Base-by-base conservation (phyloP, 345 rosid genomes). In the Lumnitzera racemosa region DNA sequence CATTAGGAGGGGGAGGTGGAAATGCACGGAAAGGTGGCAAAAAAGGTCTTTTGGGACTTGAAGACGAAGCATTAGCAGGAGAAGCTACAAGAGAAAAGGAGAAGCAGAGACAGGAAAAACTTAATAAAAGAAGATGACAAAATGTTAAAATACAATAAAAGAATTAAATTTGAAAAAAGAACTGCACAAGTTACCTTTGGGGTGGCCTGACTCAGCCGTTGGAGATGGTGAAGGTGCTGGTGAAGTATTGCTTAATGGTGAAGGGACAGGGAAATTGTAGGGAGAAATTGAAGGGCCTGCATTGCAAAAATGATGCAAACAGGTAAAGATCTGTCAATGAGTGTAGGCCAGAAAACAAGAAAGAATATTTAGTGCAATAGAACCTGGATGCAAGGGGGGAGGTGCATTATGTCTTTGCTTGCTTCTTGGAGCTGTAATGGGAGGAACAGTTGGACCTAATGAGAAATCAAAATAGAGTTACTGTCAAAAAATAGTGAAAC, bases 1-100 rank as follows among this genome's bases (percentile, higher is more conserved):
- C 78, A 78, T 84, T 94, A 55, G 97, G 97, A 65, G 99, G 99
- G 52, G 99, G 98, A 58, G 95, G 97, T 15, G 95, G 98, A 56
- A 92, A 77, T 59, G 88, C 72, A 43, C 54, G 87, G 46, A 87
- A 67, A n/a, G 83, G 89, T 15, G 95, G 95, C 46, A 69, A 56
- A 36, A 66, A 70, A 49, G 88, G 83, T 76, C 66, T 63, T 58
- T 79, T 80, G 64, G 94, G 83, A 74, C 76, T 83, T 71, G 68
- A 78, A 62, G 78, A 63, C 24, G 83, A 70, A 56, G 83, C 51
- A 15, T 73, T 62, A 17, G 76, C 49, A 15, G 81, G 83, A 67
- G 85, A 70, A 69, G 54, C 67, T 76, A 67, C 59, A 25, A 81
- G 76, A 23, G 81, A 65, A 41, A 57, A 27, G 65, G 24, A 27